Evolutionary conservation across 345 rosid species (phyloP), one percentile per base, ranked within the genome.

Genomic region (Eucalyptus melliodora): DNA sequence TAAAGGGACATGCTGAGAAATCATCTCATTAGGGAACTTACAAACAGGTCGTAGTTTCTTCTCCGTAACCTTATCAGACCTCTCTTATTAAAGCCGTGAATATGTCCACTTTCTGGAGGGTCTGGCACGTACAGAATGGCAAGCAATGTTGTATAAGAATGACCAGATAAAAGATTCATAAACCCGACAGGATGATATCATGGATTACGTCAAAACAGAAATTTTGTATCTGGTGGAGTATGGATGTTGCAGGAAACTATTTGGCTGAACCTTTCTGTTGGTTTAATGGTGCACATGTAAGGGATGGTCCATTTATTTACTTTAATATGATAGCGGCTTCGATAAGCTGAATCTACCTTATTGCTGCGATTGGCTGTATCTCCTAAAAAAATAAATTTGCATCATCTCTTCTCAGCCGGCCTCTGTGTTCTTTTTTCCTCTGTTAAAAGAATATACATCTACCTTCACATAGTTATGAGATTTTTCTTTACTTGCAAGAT

Each of bases 1-100:
- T 96, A 45, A 93, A 90, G 87, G 93, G 90, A 90, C 94, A 92
- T 17, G 91, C 94, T 40, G 96, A 93, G 21, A 87, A 93, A 85
- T 89, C 94, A 72, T 59, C 93, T 90, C 55, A 86, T 21, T 92
- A 91, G 91, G 87, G 53, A 56, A 44, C 83, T 53, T 40, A 65
- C 90, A 62, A 89, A 87, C 87, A 44, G 89, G 62, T 89, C 8
- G 45, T 31, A 44, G 85, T 86, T 86, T 86, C 49, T 86, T 34
- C 31, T 30, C 27, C 6, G 7, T 27, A 27, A 27, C 13, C 50
- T 53, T 80, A n/a, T 45, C 15, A 44, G 40, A 37, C 47, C 47
- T 53, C 67, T 53, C 59, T 51, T 15, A 51, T 37, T 40, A 21
- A 77, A 40, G 47, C 47, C 47, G 2, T 77, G 83, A 40, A 40